phyloP scores from a whole-genome alignment of 257 asterid species.

The Catharanthus roseus region DNA sequence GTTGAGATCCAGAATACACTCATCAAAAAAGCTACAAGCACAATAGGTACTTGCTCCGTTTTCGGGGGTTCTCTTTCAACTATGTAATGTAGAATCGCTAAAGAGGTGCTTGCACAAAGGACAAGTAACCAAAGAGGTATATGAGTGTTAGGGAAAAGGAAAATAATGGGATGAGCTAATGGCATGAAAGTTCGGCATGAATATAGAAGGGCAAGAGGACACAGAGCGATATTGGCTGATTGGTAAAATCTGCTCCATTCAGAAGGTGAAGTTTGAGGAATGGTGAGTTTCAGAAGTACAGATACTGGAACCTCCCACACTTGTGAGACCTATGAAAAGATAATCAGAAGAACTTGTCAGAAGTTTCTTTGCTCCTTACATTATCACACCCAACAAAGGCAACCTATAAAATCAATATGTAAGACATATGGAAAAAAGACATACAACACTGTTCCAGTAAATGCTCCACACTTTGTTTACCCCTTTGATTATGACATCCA shows the following conservation, averaged over 20 bases:
- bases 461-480: not conserved
- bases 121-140: constrained; percentile 82
- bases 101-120: constrained; percentile 55
- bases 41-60: constrained; percentile 54
- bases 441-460: not conserved
- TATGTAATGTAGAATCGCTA: constrained; percentile 60
- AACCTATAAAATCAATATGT: not conserved
- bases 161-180: constrained; percentile 60
- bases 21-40: constrained; percentile 70
- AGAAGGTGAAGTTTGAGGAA: constrained; percentile 70
- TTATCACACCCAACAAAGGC: not conserved
- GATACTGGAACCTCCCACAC: constrained; percentile 83
- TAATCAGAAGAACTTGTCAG: constrained; percentile 14
- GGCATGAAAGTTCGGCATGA: constrained; percentile 82
- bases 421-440: not conserved
- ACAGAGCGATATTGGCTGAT: constrained; percentile 72
- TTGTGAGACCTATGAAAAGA: constrained; percentile 48
- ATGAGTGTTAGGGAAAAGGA: constrained; percentile 56
- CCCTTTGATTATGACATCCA: not conserved
- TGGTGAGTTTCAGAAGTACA: constrained; percentile 67
- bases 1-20: constrained; percentile 97
- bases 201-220: constrained; percentile 74
- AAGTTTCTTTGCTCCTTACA: not conserved
- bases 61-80: constrained; percentile 78
- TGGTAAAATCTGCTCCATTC: constrained; percentile 85